Conservation (phyloP, 176 grass and related monocot species). For the Carex pumila region DNA sequence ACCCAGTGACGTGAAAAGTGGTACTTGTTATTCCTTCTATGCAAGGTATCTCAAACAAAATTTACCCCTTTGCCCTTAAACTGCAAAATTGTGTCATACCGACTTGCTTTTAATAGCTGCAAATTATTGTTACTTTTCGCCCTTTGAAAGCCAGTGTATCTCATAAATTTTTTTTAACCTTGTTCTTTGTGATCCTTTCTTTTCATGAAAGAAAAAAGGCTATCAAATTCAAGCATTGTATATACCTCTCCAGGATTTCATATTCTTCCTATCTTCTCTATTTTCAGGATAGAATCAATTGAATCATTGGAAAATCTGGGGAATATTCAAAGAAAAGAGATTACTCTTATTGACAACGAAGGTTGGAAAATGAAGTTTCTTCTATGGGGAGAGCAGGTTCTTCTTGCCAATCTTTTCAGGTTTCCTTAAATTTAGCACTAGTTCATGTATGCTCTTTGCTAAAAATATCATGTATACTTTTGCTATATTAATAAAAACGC, state of each 20-base stretch:
- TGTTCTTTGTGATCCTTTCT: not conserved
- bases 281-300: slow-evolving; percentile 75
- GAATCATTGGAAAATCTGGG: slow-evolving; percentile 58
- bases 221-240: not conserved
- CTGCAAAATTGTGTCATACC: not conserved
- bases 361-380: slow-evolving; percentile 71
- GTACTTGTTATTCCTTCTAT: slow-evolving; percentile 77
- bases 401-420: slow-evolving; percentile 95
- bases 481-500: not conserved
- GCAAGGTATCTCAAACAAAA: slow-evolving; percentile 45
- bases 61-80: not conserved
- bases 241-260: not conserved
- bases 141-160: not conserved
- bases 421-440: slow-evolving; percentile 19
- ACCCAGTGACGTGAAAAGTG: slow-evolving; percentile 39
- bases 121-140: not conserved
- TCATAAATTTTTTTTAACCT: not conserved
- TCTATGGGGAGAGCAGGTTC: slow-evolving; percentile 92
- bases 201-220: not conserved
- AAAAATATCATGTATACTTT: not conserved
- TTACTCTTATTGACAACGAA: slow-evolving; percentile 65
- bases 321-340: slow-evolving; percentile 56
- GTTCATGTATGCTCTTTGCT: slow-evolving; percentile 6
- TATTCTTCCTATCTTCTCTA: slow-evolving; percentile 10
- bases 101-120: not conserved